phyloP scores from a whole-genome alignment of 371 early-diverging fungal genomes.

The Actinomortierella ambigua region DNA sequence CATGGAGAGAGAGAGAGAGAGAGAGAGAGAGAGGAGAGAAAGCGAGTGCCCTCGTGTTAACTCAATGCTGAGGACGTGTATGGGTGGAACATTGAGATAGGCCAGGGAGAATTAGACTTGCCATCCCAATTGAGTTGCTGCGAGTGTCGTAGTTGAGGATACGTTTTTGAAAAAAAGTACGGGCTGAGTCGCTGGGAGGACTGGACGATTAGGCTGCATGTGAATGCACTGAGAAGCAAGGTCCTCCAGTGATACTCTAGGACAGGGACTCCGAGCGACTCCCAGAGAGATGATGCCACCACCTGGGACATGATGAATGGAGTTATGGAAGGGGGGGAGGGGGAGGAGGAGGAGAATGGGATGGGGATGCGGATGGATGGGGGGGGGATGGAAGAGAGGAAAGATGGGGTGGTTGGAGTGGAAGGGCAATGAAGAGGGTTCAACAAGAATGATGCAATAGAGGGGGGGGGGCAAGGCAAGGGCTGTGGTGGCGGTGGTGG shows the following conservation, averaged over 20 bases:
- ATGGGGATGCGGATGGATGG: background rate
- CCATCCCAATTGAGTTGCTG: constrained; percentile 52
- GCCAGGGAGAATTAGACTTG: constrained; percentile 4
- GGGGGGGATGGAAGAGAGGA: background rate
- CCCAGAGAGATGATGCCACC: constrained; percentile 6
- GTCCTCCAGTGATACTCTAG: constrained; percentile 55
- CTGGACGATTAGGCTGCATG: constrained; percentile 59
- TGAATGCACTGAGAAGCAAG: constrained; percentile 47
- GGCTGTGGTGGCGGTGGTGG: no score
- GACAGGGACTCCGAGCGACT: constrained; percentile 43
- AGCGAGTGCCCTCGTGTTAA: no score
- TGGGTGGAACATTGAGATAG: constrained; percentile 5
- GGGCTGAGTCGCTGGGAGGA: constrained; percentile 63
- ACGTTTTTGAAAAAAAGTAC: constrained; percentile 63
- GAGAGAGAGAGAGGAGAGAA: background rate
- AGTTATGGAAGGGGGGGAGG: background rate
- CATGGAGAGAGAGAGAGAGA: background rate
- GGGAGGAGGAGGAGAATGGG: background rate
- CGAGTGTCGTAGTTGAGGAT: constrained; percentile 59
- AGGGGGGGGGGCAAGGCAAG: no score
- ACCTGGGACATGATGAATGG: background rate
- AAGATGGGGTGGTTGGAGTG: background rate
- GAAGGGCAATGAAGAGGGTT: background rate
- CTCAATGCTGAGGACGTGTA: background rate
- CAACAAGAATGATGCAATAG: no score